Evolutionary conservation across 2,329 filamentous ascomycete species (phyloP).

Genomic region (Cladosporium sp.): DNA sequence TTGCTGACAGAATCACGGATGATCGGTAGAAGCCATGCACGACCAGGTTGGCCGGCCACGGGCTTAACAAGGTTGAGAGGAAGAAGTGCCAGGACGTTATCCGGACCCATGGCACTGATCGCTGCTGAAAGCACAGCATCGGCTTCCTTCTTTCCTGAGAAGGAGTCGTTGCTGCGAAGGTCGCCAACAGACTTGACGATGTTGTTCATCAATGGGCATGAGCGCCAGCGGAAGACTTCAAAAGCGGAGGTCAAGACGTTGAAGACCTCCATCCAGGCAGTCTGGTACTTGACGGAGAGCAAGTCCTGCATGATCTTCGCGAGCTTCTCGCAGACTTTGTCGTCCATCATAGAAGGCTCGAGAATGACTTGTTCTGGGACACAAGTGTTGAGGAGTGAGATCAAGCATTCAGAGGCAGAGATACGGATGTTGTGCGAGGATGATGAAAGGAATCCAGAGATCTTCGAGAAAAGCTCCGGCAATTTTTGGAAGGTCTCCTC

Average conservation of each 20-base stretch:
- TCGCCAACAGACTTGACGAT: constrained; percentile 81
- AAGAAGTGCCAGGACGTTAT: constrained; percentile 75
- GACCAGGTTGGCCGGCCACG: constrained; percentile 72
- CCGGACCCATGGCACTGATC: constrained; percentile 85
- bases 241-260: constrained; percentile 85
- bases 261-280: constrained; percentile 93
- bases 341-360: constrained; percentile 88
- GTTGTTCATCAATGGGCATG: constrained; percentile 73
- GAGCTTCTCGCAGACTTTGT: constrained; percentile 82
- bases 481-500: constrained; percentile 91
- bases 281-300: constrained; percentile 86
- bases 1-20: constrained; percentile 88
- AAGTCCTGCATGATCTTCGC: constrained; percentile 71
- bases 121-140: constrained; percentile 87
- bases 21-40: constrained; percentile 92
- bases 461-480: constrained; percentile 77
- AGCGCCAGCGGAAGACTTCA: constrained; percentile 80
- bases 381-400: constrained; percentile 90
- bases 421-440: constrained; percentile 90
- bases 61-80: constrained; percentile 83
- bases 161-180: constrained; percentile 81
- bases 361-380: constrained; percentile 79
- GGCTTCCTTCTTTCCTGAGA: constrained; percentile 90
- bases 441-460: constrained; percentile 79
- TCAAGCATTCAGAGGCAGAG: constrained; percentile 90